A percentile compares a stretch with the other conserved stretches of the same genome.
Evolutionary conservation across 768 basidiomycete genomes (phyloP).

Genomic region (Cystobasidium ongulense): DNA sequence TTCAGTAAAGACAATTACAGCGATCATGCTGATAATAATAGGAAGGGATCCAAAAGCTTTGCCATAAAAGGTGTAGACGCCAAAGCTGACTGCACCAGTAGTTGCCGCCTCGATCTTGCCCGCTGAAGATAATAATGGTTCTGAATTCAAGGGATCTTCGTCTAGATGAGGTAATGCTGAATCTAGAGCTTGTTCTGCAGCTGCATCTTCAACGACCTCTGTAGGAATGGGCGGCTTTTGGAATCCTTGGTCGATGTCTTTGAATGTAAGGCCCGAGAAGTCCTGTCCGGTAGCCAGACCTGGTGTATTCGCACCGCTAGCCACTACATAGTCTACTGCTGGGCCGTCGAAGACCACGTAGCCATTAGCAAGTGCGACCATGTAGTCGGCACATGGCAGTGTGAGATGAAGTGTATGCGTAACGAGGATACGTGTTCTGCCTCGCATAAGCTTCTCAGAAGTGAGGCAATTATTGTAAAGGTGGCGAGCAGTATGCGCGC

Average conservation of each 20-base stretch:
- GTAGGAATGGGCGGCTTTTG: not conserved
- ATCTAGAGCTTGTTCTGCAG: conserved; percentile 7
- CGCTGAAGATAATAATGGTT: not conserved
- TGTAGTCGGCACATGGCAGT: conserved; percentile 35
- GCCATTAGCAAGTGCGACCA: conserved; percentile 36
- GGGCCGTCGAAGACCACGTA: conserved; percentile 33
- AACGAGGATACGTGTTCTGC: conserved; percentile 55
- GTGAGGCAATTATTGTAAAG: conserved; percentile 53
- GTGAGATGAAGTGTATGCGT: conserved; percentile 40
- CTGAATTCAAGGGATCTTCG: conserved; percentile 12
- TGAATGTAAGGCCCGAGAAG: conserved; percentile 10
- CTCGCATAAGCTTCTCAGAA: conserved; percentile 54
- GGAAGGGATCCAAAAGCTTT: conserved; percentile 1
- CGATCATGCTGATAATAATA: not conserved
- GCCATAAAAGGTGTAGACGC: conserved; percentile 20
- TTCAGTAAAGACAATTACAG: not conserved
- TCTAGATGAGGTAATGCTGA: not conserved
- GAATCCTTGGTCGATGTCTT: not conserved
- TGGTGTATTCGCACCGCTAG: conserved; percentile 21
- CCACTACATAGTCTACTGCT: conserved; percentile 27
- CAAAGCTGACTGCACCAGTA: conserved; percentile 22
- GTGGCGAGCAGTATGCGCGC: conserved; percentile 65
- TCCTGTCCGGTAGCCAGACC: conserved; percentile 16
- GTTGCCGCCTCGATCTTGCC: conserved; percentile 1
- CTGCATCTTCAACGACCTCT: conserved; percentile 9